A percentile compares a stretch with the other conserved stretches of the same genome.
Conservation (phyloP, 306 rosid genomes). For the Pachyrhizus erosus region DNA sequence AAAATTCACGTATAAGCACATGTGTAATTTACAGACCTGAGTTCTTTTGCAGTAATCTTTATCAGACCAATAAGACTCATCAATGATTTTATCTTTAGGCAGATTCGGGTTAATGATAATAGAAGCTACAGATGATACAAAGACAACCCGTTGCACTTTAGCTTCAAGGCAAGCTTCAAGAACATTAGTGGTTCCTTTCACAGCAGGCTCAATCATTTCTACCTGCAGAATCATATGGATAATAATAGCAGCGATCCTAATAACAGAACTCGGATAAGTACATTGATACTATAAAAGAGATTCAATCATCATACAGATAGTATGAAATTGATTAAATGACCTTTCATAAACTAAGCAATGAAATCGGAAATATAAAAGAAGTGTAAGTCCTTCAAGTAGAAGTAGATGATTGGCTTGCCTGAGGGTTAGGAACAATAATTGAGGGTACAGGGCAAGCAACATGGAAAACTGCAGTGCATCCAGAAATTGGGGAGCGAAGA, state of each 20-base stretch:
- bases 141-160: slow-evolving; percentile 51
- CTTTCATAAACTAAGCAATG: too few species aligned
- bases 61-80: slow-evolving; percentile 62
- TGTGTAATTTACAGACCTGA: slow-evolving; percentile 33
- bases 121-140: slow-evolving; percentile 47
- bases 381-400: not conserved
- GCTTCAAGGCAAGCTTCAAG: slow-evolving; percentile 54
- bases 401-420: slow-evolving; percentile 35
- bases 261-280: too few species aligned
- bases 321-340: too few species aligned
- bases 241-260: not conserved
- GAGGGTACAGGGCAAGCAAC: slow-evolving; percentile 66
- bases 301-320: too few species aligned
- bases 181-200: slow-evolving; percentile 67
- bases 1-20: not conserved
- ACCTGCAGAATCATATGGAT: slow-evolving; percentile 46
- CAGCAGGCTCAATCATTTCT: slow-evolving; percentile 71
- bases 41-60: slow-evolving; percentile 51
- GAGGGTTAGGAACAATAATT: slow-evolving; percentile 41
- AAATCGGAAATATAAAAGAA: too few species aligned
- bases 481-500: slow-evolving; percentile 49
- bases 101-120: slow-evolving; percentile 25
- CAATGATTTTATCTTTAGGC: slow-evolving; percentile 43
- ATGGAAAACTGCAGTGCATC: slow-evolving; percentile 60
- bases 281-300: too few species aligned